Base-by-base conservation (phyloP, 2,329 filamentous ascomycete genomes). In the Emergomyces orientalis region DNA sequence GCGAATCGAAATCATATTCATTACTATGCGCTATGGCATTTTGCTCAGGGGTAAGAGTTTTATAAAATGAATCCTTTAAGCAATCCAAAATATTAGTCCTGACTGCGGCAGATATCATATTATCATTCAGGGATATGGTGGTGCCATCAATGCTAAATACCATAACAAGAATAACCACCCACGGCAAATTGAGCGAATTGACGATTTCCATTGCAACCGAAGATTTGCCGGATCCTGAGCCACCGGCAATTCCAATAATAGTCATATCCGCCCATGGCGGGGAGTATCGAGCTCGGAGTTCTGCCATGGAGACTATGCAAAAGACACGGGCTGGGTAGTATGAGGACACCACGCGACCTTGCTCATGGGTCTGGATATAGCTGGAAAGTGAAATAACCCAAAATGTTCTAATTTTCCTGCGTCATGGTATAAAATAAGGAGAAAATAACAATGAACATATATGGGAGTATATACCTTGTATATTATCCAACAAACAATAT, bases 91-190 rank as follows among this genome's bases (percentile, higher is more conserved):
- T 4, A 57, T 59, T 65, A 56, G 65, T 70, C 66, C 69, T 67
- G 68, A 47, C 34, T 8, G 41, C 25, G 6, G 61, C 57, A 51
- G 60, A 65, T 34, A 19, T 19, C 27, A 49, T 55, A 45, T 45
- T 13, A 6, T n/a, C 19, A 5, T 19, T 51, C 39, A 52, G 59
- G 49, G 49, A 54, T 63, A 63, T 22, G 2, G 7, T 8, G 13
- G 30, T 41, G 19, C 34, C 54, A 27, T 19, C 54, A 41, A 57
- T 37, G 8, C 54, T n/a, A 72, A 79, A 72, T 82, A 93, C 91
- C 88, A 99, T 97, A 51, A 92, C 96, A 70, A 99, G 78, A 76
- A 99, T 97, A 59, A 97, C 92, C 65, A 99, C 94, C 93, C 94
- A 99, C 63, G 94, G 94, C 67, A 99, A 79, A 76, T 94, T 96